A percentile compares a stretch with the other conserved stretches of the same genome.
Evolutionary conservation across 306 rosid genomes (phyloP).

Genomic region (Calophaca sinica): DNA sequence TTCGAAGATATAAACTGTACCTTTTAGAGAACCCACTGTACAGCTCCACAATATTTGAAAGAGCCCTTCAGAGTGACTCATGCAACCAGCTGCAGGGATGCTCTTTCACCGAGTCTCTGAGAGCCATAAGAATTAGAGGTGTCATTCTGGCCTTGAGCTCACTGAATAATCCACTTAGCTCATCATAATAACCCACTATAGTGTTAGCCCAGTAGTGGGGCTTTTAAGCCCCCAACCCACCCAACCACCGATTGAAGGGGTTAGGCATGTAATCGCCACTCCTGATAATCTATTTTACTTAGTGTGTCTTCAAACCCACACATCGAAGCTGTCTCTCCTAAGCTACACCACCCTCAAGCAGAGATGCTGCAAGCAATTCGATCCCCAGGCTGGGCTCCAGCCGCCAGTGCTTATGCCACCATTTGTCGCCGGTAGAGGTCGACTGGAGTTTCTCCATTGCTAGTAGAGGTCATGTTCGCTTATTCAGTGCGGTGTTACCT

Average conservation of each 20-base stretch:
- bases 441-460: not conserved
- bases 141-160: not conserved
- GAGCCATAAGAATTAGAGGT: constrained; percentile 13
- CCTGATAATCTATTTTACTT: not conserved
- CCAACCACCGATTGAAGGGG: not conserved
- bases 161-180: not conserved
- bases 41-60: not conserved
- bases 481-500: not conserved
- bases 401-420: not conserved
- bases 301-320: not conserved
- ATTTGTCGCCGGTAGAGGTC: not conserved
- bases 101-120: not conserved
- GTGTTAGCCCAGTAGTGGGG: not conserved
- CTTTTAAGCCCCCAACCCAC: not conserved
- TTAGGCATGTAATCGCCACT: not conserved
- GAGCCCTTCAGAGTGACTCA: not conserved
- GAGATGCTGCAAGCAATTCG: not conserved
- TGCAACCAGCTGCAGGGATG: not conserved
- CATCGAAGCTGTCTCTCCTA: not conserved
- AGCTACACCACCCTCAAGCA: constrained; percentile 13
- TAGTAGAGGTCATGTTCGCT: too few species aligned
- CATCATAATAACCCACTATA: not conserved
- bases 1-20: constrained; percentile 1
- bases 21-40: not conserved
- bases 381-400: too few species aligned